Percentiles rank a stretch among this genome's conserved stretches.
phyloP scores from a whole-genome alignment of 345 rosid species.

The Luvunga scandens region DNA sequence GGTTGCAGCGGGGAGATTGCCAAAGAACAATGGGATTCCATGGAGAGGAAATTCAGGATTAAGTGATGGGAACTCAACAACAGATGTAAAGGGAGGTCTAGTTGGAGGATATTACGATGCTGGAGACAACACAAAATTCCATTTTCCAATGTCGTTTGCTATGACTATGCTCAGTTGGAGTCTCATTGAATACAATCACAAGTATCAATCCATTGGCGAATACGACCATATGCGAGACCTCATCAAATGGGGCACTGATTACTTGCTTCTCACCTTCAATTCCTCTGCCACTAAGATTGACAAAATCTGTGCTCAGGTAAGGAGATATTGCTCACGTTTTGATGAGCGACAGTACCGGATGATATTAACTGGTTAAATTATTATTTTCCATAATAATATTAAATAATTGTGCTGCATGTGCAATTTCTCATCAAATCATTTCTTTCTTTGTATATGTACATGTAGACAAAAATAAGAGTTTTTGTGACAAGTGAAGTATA shows the following conservation, averaged over 20 bases:
- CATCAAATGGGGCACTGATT: slow-evolving; percentile 86
- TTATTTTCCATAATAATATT: no score
- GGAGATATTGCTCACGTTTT: no score
- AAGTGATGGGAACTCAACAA: slow-evolving; percentile 45
- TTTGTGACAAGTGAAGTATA: no score
- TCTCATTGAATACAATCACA: slow-evolving; percentile 71
- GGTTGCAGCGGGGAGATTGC: slow-evolving; percentile 69
- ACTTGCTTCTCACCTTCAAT: slow-evolving; percentile 79
- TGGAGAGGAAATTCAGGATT: slow-evolving; percentile 84
- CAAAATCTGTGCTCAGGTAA: slow-evolving; percentile 45
- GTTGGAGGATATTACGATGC: slow-evolving; percentile 92
- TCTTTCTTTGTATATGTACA: no score
- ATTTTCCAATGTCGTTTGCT: slow-evolving; percentile 86
- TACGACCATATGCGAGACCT: slow-evolving; percentile 60
- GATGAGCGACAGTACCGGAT: no score
- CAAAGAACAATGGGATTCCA: slow-evolving; percentile 56
- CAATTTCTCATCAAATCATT: no score
- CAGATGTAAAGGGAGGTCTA: slow-evolving; percentile 50
- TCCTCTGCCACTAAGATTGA: slow-evolving; percentile 56
- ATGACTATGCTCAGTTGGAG: slow-evolving; percentile 98
- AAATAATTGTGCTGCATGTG: no score
- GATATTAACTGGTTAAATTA: no score
- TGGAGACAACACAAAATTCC: slow-evolving; percentile 71
- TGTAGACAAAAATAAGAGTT: no score
- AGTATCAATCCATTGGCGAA: slow-evolving; percentile 56